Evolutionary conservation across 306 rosid species (phyloP).

Genomic region (Mucuna pruriens): DNA sequence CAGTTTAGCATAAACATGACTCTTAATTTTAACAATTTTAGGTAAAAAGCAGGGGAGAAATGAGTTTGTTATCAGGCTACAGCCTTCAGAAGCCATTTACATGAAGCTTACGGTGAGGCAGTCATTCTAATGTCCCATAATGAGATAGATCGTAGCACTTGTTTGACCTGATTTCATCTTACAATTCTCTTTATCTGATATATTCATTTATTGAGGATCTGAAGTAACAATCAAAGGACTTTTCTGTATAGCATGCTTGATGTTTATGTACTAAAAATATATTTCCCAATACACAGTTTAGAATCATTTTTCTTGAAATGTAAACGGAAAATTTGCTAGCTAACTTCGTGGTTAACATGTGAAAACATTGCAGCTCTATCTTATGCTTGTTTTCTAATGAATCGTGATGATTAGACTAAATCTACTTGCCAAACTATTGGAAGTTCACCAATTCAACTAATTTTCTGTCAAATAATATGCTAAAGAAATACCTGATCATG

Average conservation of each 20-base stretch:
- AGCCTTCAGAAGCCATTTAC: constrained; percentile 86
- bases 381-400: neutral
- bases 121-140: constrained; percentile 17
- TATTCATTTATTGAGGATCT: constrained; percentile 21
- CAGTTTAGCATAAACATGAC: neutral
- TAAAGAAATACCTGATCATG: constrained; percentile 5
- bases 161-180: constrained; percentile 26
- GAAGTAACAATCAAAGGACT: neutral
- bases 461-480: neutral
- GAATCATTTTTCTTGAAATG: neutral
- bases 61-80: constrained; percentile 86
- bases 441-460: neutral
- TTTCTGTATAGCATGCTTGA: neutral
- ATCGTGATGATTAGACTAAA: constrained; percentile 1
- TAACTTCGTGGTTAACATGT: neutral
- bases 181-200: neutral
- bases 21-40: constrained; percentile 35
- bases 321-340: constrained; percentile 3
- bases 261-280: neutral
- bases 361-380: neutral
- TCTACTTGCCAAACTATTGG: neutral
- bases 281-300: neutral
- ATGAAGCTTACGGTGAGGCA: constrained; percentile 79
- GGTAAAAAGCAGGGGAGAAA: constrained; percentile 88
- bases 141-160: constrained; percentile 5